Evolutionary conservation across 352 stramenopile species (phyloP).

Genomic region (Phytopythium aichiense): DNA sequence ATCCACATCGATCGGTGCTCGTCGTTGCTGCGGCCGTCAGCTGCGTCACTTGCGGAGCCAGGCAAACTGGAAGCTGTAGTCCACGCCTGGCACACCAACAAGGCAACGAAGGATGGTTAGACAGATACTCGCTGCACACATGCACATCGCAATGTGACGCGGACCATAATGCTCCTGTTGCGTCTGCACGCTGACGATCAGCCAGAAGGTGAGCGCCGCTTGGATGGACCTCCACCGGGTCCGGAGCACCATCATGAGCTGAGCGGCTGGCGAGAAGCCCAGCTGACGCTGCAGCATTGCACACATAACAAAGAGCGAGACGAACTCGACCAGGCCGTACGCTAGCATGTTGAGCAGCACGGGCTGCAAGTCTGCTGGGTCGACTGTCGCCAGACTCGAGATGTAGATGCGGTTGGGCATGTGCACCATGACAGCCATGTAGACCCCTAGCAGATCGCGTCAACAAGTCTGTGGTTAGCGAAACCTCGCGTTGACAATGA

Average conservation of each 20-base stretch:
- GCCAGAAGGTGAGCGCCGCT: not conserved
- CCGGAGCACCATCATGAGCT: not conserved
- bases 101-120: not conserved
- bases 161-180: constrained; percentile 2
- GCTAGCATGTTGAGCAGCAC: not conserved
- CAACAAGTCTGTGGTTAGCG: not conserved
- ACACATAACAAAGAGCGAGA: not conserved
- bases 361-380: not conserved
- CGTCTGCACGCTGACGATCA: not conserved
- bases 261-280: not conserved
- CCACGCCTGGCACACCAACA: not conserved
- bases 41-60: not conserved
- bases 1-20: too few relatives aligned
- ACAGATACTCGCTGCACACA: not conserved
- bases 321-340: not conserved
- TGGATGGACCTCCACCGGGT: not conserved
- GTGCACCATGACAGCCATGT: not conserved
- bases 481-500: too few relatives aligned
- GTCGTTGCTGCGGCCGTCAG: too few relatives aligned
- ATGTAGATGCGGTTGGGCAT: not conserved
- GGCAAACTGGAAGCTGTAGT: constrained; percentile 7
- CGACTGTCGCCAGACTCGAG: not conserved
- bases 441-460: not conserved
- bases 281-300: not conserved
- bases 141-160: not conserved